Evolutionary conservation across 1,284 basidiomycete genomes (phyloP), one percentile per base, ranked within the genome.

Genomic region (Tilletiopsis washingtonensis): DNA sequence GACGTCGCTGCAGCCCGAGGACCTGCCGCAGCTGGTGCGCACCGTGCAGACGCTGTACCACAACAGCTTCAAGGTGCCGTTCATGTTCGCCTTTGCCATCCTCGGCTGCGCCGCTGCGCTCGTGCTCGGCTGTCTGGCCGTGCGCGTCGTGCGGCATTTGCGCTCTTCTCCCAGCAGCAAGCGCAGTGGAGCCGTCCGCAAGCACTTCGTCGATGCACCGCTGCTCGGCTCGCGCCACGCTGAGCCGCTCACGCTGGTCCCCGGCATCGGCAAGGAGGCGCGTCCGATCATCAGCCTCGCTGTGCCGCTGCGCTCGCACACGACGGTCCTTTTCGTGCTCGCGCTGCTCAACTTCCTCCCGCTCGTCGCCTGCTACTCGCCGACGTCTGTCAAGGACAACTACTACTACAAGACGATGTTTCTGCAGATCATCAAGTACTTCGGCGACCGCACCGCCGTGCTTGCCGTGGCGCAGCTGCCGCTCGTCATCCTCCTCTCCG

Each of bases 401-500:
- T 36, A 45, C 15, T 40, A 27, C 37, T 49, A 23, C 27, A 38
- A 24, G 14, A 9, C 6, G 6, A 17, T 9, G 4, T 46, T n/a
- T 46, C 14, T 43, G 20, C 57, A 59, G 40, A 45, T 55, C 24
- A 40, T 27, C 6, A 50, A 61, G 3, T 54, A 61, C 36, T 34
- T 71, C n/a, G 57, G 63, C 25, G 67, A 69, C 43, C 59, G 74
- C 3, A 52, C 66, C 1, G 73, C 59, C 2, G 47, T 67, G 15
- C 47, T 74, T 3, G 48, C 62, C 0, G 57, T 66, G 12, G 63
- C 61, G 0, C 54, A 63, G 17, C 51, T 70, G 3, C 72, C 73
- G 1, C 56, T 74, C 37, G 54, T 73, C 15, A 56, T 74, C 37
- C 44, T 74, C 12, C 61, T 73, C 37, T 65, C 71, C 0, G 67